Base-by-base conservation (phyloP, 352 stramenopile species). In the Saprolegnia parasitica region DNA sequence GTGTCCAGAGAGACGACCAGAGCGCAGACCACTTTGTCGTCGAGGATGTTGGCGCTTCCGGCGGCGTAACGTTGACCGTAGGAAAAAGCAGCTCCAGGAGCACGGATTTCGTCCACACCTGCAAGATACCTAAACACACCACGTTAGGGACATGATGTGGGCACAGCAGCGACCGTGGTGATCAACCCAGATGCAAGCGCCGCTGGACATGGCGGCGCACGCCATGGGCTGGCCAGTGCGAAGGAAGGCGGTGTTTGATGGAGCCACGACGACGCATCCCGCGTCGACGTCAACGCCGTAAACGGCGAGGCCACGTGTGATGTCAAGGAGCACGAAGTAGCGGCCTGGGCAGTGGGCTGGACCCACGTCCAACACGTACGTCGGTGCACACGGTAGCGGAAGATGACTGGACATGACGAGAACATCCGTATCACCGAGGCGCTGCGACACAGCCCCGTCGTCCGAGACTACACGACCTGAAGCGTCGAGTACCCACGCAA, bases 1-100 rank as follows among this genome's bases (percentile, higher is more conserved):
- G 24, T 24, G 24, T 24, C 52, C 52, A 60, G 24, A 60, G 24
- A 42, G 52, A 16, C 20, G 52, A 42, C 52, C 52, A 60, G 24
- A 60, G 24, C 9, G 47, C n/a, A 29, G 52, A 60, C 52, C 52
- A 24, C 35, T 60, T 60, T 4, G n/a, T 55, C 47, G 47, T 55
- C 24, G n/a, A 23, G 24, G 47, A 29, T 55, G 24, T 29, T 55
- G n/a, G 47, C 47, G 13, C 52, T 49, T 49, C 42, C 1, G 42
- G 8, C 42, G 42, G 42, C 24, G 52, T 4, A 18, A 16, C 11
- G 24, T 4, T 18, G 52, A 24, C 52, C 4, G 24, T n/a, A 1
- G 52, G 52, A 24, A 60, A 60, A 3, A 60, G n/a, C 13, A 60
- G 9, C 35, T 60, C 13, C 3, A 16, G 24, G 11, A 60, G 20